These are phyloP conservation scores for Poronia punctata DNA, from an alignment of 495 filamentous ascomycete genomes.

Conservation along the genomic window DNA sequence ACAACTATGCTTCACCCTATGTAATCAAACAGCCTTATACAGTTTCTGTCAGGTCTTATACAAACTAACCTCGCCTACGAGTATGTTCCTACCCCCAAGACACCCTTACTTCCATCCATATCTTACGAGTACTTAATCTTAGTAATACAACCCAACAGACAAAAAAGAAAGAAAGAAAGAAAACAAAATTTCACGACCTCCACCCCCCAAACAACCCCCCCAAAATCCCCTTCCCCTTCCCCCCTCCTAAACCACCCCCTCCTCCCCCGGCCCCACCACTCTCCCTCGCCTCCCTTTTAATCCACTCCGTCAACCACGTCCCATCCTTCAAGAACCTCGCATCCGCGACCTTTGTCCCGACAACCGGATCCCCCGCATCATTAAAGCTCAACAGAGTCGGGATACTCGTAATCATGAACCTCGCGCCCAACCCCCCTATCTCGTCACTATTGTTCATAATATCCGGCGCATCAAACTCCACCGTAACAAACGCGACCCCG, in stretches of 20 bases:
- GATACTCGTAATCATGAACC: constrained; percentile 56
- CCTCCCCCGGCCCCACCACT: constrained; percentile 41
- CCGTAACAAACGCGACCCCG: constrained; percentile 52
- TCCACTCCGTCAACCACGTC: constrained; percentile 53
- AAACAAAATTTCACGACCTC: constrained; percentile 12
- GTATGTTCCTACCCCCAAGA: no score
- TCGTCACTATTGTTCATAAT: constrained; percentile 31
- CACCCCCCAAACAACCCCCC: constrained; percentile 40
- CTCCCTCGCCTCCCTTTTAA: constrained; percentile 49
- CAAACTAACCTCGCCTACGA: no score
- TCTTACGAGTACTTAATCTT: no score
- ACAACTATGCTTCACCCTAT: no score
- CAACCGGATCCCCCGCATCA: constrained; percentile 52
- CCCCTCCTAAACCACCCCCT: constrained; percentile 36
- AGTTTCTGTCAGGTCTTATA: no score
- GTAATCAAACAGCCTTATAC: no score
- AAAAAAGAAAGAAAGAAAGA: no score
- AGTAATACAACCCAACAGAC: no score
- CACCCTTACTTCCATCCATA: no score
- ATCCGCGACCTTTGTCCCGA: constrained; percentile 46
- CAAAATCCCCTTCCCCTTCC: constrained; percentile 28
- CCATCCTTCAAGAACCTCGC: constrained; percentile 47
- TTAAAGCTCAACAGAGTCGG: constrained; percentile 65
- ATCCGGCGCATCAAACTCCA: constrained; percentile 57
- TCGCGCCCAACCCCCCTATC: constrained; percentile 40